Evolutionary conservation across 139 green algal species (phyloP).

Genomic region (Tetradesmus lagerheimii): DNA sequence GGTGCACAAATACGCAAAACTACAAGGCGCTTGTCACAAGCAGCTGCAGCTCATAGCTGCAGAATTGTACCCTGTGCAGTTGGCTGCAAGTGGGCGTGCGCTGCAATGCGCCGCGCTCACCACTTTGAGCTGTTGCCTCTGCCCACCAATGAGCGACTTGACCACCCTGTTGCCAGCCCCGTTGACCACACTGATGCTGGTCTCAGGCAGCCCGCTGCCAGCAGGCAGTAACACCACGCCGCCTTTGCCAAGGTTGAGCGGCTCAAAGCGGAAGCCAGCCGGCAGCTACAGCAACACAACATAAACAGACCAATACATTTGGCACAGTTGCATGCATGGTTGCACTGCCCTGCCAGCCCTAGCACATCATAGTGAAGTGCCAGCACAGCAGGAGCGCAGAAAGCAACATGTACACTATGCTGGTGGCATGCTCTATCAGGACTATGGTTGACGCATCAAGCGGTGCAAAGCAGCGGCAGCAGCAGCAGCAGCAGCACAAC

Average conservation of each 20-base stretch:
- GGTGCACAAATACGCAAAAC: too few species aligned
- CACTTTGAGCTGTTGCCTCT: slow-evolving; percentile 65
- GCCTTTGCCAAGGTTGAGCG: slow-evolving; percentile 60
- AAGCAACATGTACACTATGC: too few species aligned
- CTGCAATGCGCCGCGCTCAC: too few species aligned
- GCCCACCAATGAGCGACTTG: slow-evolving; percentile 46
- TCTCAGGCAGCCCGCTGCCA: slow-evolving; percentile 69
- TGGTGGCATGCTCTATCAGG: too few species aligned
- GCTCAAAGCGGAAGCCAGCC: slow-evolving; percentile 64
- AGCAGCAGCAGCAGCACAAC: too few species aligned
- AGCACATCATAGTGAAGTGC: neutral
- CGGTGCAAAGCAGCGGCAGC: neutral
- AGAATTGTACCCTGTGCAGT: too few species aligned
- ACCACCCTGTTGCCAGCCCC: slow-evolving; percentile 48
- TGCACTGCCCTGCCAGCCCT: neutral
- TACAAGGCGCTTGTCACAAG: too few species aligned
- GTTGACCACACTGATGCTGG: slow-evolving; percentile 63
- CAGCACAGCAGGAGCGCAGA: too few species aligned
- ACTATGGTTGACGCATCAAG: too few species aligned
- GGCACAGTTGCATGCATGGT: neutral
- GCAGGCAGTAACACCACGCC: slow-evolving; percentile 55
- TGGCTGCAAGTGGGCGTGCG: neutral
- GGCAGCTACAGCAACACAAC: slow-evolving; percentile 58
- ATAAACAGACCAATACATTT: neutral
- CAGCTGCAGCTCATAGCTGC: too few species aligned